A percentile compares a stretch with the other conserved stretches of the same genome.
Conservation (phyloP, 2,329 filamentous ascomycete genomes). For the Fusarium nygamai region DNA sequence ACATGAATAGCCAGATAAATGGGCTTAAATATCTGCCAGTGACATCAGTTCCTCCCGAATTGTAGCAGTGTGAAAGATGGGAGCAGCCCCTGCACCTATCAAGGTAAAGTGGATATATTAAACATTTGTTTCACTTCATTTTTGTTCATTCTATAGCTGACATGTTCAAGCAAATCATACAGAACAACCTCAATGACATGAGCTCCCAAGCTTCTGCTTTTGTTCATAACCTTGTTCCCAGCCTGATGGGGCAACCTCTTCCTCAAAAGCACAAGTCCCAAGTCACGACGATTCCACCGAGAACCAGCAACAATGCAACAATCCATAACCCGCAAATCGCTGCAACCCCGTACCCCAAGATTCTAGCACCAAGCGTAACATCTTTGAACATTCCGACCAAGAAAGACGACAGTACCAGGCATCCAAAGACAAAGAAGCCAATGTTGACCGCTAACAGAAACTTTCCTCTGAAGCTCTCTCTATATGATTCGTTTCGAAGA, state of each 20-base stretch:
- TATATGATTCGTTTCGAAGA: too few species aligned
- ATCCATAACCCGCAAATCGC: background rate
- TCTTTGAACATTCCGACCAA: background rate
- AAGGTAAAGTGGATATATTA: fast-evolving
- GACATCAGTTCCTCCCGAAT: background rate
- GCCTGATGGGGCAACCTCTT: too few species aligned
- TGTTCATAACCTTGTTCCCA: background rate
- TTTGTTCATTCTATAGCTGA: fast-evolving
- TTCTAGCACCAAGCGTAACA: fast-evolving
- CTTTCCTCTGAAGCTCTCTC: background rate
- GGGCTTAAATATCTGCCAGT: background rate
- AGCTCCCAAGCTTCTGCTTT: background rate
- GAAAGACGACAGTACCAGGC: background rate
- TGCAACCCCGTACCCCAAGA: fast-evolving
- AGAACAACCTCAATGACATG: too few species aligned
- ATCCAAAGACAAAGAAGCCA: fast-evolving
- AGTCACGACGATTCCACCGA: too few species aligned
- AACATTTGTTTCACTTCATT: background rate
- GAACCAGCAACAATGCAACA: too few species aligned
- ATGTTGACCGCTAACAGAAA: fast-evolving
- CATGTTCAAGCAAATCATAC: fast-evolving
- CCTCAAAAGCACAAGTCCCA: too few species aligned
- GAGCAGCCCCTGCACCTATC: background rate
- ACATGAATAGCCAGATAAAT: background rate
- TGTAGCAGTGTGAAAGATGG: background rate